Conservation (phyloP, 164 flowering plant species). For the Macadamia integrifolia region DNA sequence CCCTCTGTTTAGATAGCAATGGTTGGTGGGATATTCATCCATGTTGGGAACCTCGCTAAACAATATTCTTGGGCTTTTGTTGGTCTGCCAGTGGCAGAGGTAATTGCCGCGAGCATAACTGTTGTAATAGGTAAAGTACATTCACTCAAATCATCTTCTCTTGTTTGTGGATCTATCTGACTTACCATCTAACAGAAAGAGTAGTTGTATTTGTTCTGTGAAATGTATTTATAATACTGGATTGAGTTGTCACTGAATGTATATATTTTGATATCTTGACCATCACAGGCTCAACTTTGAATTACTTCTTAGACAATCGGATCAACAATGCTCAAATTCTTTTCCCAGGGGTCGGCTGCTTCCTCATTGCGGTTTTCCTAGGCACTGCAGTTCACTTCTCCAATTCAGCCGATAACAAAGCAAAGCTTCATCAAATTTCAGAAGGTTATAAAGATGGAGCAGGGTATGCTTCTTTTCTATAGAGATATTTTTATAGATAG, state of each 20-base stretch:
- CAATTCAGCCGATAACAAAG: slow-evolving; percentile 58
- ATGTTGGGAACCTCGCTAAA: slow-evolving; percentile 68
- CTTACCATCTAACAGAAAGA: neutral
- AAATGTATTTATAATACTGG: too few species aligned
- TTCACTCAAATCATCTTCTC: neutral
- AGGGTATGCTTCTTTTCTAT: slow-evolving; percentile 23
- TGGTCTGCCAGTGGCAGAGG: slow-evolving; percentile 77
- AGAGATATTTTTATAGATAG: neutral
- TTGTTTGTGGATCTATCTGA: neutral
- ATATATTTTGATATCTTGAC: neutral
- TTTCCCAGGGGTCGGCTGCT: slow-evolving; percentile 88
- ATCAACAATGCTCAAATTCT: slow-evolving; percentile 82
- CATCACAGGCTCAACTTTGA: slow-evolving; percentile 70
- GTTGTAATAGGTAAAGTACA: slow-evolving; percentile 87
- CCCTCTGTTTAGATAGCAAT: slow-evolving; percentile 72
- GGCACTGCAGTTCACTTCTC: slow-evolving; percentile 75
- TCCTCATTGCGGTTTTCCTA: slow-evolving; percentile 70
- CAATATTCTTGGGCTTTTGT: slow-evolving; percentile 90
- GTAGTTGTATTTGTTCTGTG: neutral
- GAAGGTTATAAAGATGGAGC: slow-evolving; percentile 16
- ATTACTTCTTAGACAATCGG: slow-evolving; percentile 77
- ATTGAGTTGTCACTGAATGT: neutral
- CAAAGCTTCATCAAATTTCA: slow-evolving; percentile 39
- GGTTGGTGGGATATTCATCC: slow-evolving; percentile 74
- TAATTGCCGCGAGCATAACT: slow-evolving; percentile 61